These are phyloP conservation scores for Coleophoma crateriformis DNA, from an alignment of 2,329 filamentous ascomycete species.

Conservation along the genomic window DNA sequence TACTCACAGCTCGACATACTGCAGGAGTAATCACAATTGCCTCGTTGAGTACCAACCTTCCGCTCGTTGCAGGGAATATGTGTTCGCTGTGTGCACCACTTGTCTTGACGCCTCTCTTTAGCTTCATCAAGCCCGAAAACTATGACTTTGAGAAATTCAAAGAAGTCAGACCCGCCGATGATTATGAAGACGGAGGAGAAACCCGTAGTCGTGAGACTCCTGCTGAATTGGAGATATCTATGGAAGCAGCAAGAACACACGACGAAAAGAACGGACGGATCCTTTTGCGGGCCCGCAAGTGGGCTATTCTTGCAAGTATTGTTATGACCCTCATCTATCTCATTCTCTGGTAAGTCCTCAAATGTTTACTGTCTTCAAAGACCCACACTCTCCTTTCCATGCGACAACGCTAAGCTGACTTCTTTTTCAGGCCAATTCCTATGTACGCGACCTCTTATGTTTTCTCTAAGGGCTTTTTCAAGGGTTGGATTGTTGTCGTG, in stretches of 20 bases:
- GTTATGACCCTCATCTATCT: conserved; percentile 15
- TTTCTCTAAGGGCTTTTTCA: conserved; percentile 16
- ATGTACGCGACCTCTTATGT: background rate
- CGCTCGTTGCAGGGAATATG: conserved; percentile 20
- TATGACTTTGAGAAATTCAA: conserved; percentile 19
- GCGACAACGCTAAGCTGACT: too few species aligned
- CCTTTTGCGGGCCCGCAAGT: conserved; percentile 13
- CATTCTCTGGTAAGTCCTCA: conserved; percentile 16
- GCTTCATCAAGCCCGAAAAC: conserved; percentile 14
- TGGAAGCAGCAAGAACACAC: background rate
- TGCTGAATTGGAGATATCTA: conserved; percentile 1
- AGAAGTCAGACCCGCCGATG: conserved; percentile 7
- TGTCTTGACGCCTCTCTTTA: conserved; percentile 17
- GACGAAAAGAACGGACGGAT: conserved; percentile 7
- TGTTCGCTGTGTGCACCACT: conserved; percentile 12
- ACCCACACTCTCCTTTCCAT: too few species aligned
- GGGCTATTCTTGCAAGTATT: conserved; percentile 8
- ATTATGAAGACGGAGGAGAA: conserved; percentile 5
- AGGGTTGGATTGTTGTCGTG: conserved; percentile 18
- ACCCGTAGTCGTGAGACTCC: background rate
- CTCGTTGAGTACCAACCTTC: conserved; percentile 9
- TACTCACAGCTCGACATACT: conserved; percentile 27
- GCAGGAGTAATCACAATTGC: conserved; percentile 26
- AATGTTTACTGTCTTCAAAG: background rate
- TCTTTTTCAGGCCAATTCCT: background rate